These are phyloP conservation scores for Echinosophora koreensis DNA, from an alignment of 306 rosid species.

Conservation along the genomic window DNA sequence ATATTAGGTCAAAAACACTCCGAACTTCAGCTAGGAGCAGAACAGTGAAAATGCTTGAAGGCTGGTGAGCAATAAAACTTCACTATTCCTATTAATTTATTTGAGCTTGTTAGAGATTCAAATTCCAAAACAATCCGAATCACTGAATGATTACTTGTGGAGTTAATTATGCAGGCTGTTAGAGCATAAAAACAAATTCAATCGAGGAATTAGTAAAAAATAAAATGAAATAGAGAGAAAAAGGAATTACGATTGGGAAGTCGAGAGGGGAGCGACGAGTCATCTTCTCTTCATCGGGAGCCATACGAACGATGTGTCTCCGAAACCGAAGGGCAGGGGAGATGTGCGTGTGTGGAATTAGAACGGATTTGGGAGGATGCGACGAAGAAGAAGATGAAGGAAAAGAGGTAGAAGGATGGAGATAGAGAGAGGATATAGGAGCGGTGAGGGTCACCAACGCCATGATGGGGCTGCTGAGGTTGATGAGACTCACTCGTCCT, in stretches of 20 bases:
- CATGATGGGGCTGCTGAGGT: constrained; percentile 25
- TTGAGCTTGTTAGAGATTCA: background rate
- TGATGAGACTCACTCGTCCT: too few species aligned
- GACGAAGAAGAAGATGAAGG: constrained; percentile 24
- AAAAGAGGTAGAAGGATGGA: background rate
- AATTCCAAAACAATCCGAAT: too few species aligned
- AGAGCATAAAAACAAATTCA: background rate
- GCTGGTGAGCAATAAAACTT: too few species aligned
- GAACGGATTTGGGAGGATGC: background rate
- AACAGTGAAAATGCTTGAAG: background rate
- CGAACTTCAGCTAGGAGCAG: background rate
- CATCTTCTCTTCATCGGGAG: constrained; percentile 84
- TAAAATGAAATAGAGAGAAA: background rate
- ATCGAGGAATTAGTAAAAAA: background rate
- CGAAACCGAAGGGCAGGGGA: constrained; percentile 30
- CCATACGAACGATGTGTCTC: constrained; percentile 76
- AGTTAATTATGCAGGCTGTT: background rate
- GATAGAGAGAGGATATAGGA: constrained; percentile 9
- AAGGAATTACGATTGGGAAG: constrained; percentile 68
- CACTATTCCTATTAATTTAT: background rate
- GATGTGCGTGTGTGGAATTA: background rate
- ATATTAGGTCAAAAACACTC: background rate
- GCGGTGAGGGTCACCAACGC: constrained; percentile 46
- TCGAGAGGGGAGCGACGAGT: constrained; percentile 90
- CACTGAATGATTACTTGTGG: too few species aligned